Conservation (phyloP, 208 protist genomes). For the Leishmania lainsoni region DNA sequence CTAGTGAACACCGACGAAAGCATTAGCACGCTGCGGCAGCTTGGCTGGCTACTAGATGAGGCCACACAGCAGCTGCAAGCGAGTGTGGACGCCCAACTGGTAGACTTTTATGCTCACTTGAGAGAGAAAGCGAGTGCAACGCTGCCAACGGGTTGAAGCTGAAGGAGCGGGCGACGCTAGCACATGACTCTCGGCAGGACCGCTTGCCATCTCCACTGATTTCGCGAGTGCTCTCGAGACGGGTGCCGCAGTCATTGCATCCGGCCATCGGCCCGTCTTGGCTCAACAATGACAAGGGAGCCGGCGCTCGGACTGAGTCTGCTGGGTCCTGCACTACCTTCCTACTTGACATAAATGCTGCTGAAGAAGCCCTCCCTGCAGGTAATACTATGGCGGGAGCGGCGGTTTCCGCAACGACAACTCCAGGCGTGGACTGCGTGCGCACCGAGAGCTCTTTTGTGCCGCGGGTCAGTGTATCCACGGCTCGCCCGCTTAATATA, state of each 20-base stretch:
- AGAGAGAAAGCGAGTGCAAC: slow-evolving; percentile 36
- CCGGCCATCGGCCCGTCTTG: background rate
- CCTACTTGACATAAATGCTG: background rate
- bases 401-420: background rate
- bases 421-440: background rate
- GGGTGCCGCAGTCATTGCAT: background rate
- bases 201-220: background rate
- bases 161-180: slow-evolving; percentile 18
- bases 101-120: slow-evolving; percentile 74
- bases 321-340: background rate
- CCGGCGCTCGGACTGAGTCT: too few relatives aligned
- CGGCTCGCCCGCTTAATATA: background rate
- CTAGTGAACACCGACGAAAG: slow-evolving; percentile 20
- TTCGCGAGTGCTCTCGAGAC: slow-evolving; percentile 1
- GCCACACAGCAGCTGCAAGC: slow-evolving; percentile 27
- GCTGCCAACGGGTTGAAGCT: slow-evolving; percentile 12
- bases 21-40: slow-evolving; percentile 25
- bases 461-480: background rate
- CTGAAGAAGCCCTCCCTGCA: background rate
- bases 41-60: slow-evolving; percentile 44
- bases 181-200: slow-evolving; percentile 4
- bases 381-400: background rate
- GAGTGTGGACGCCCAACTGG: slow-evolving; percentile 46
- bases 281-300: background rate
- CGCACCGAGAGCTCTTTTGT: background rate